A percentile compares a stretch with the other conserved stretches of the same genome.
Conservation (phyloP, 2,329 filamentous ascomycete species). For the Simplicillium aogashimaense region DNA sequence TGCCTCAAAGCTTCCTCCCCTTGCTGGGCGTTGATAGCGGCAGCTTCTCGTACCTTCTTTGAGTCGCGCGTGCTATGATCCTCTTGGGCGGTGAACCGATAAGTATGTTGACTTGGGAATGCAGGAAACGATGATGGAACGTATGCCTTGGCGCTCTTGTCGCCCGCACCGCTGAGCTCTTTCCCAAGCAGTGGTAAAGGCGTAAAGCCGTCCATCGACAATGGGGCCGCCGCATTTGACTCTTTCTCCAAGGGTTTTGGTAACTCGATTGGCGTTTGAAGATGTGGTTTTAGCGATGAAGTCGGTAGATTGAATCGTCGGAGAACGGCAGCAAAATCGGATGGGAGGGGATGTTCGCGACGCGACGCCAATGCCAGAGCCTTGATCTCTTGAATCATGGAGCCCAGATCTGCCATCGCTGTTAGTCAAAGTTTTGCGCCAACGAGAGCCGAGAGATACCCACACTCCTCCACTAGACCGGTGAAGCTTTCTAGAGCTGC, state of each 20-base stretch:
- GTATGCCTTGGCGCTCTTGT: slow-evolving; percentile 45
- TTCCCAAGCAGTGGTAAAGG: slow-evolving; percentile 36
- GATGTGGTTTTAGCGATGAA: slow-evolving; percentile 43
- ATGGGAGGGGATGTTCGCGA: slow-evolving; percentile 41
- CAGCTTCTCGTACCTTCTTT: slow-evolving; percentile 49
- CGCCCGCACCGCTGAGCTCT: slow-evolving; percentile 47
- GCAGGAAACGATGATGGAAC: slow-evolving; percentile 50
- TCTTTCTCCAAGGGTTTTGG: too few relatives aligned
- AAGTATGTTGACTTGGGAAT: slow-evolving; percentile 56
- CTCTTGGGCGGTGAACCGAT: slow-evolving; percentile 46
- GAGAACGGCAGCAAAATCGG: slow-evolving; percentile 47
- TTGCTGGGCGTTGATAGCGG: slow-evolving; percentile 48
- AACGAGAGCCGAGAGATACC: slow-evolving; percentile 13
- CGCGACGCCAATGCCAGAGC: slow-evolving; percentile 36
- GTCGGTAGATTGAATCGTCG: slow-evolving; percentile 40
- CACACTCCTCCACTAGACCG: slow-evolving; percentile 46
- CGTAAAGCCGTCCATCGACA: slow-evolving; percentile 25
- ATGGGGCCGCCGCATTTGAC: neutral
- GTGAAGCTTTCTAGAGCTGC: slow-evolving; percentile 52
- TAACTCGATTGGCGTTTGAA: slow-evolving; percentile 32
- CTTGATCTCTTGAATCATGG: slow-evolving; percentile 38
- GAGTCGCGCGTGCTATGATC: slow-evolving; percentile 37
- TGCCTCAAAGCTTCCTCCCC: slow-evolving; percentile 51
- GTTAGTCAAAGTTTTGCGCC: slow-evolving; percentile 12
- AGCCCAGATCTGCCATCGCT: slow-evolving; percentile 32